Base-by-base conservation (phyloP, 139 green algal species). In the Tetradesmus lagerheimii region DNA sequence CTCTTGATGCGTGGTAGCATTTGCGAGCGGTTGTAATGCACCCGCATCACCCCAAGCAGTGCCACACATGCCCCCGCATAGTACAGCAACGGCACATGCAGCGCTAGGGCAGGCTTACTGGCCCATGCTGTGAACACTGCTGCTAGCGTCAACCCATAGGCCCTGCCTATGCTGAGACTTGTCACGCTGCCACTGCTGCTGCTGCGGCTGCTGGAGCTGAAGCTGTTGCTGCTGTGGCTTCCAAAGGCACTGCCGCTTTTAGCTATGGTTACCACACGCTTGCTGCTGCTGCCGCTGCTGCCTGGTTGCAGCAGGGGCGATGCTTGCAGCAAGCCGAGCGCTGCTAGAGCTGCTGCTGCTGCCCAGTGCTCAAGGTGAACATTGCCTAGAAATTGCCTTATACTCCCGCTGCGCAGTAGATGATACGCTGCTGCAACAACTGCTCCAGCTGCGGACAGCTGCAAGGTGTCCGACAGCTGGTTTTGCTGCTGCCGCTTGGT, bases 101-200 rank as follows among this genome's bases (percentile, higher is more conserved):
- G 57, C 4, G 57, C 20, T n/a, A 71, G 12, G 18, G 18, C 75
- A 81, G 75, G 75, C 35, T n/a, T n/a, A 39, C 75, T 41, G 43
- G 75, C 75, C 75, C 75, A 41, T 81, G 75, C 75, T 81, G 35
- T 47, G 75, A 41, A 81, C 29, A 81, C 75, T 81, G 35, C 35
- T 81, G 75, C 75, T n/a, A 39, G 35, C 5, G 57, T 71, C 23
- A 71, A 18, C 23, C 57, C 57, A 71, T 71, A 71, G 23, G 57
- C 57, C 25, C 25, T n/a, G 1, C 20, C 57, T 27, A 71, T 71
- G 57, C 57, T 71, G 71, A 41, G n/a, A 35, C n/a, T 41, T 62
- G 47, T 23, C 43, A 9, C 9, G 43, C 43, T 9, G 66, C 3
- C 29, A 38, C 29, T 20, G 66, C 29, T 8, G n/a, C n/a, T 37